phyloP scores from a whole-genome alignment of 2,329 filamentous ascomycete species.

The Malbranchea zuffiana region DNA sequence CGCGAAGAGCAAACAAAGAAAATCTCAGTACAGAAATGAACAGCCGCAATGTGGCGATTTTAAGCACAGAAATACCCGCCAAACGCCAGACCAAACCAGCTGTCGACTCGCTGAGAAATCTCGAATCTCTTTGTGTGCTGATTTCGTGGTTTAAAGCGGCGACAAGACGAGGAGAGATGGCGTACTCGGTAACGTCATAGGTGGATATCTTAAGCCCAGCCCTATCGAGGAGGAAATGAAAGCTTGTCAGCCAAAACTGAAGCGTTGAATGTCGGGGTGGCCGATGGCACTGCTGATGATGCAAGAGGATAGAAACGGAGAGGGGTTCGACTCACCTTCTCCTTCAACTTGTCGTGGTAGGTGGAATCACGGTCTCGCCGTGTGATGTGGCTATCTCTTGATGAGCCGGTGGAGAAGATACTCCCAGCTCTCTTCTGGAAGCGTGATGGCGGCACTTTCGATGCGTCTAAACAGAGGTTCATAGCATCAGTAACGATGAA shows the following conservation, averaged over 20 bases:
- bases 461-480: slow-evolving; percentile 44
- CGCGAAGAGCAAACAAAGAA: too few relatives aligned
- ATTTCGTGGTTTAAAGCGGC: background rate
- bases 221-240: background rate
- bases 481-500: background rate
- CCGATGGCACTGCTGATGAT: too few relatives aligned
- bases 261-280: too few relatives aligned
- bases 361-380: slow-evolving; percentile 46
- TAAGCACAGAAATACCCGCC: too few relatives aligned
- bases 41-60: too few relatives aligned
- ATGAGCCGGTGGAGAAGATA: slow-evolving; percentile 55
- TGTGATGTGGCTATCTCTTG: slow-evolving; percentile 54
- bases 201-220: background rate
- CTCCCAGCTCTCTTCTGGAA: slow-evolving; percentile 61
- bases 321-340: slow-evolving; percentile 25
- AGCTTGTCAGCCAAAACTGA: too few relatives aligned
- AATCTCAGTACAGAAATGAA: too few relatives aligned
- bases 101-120: too few relatives aligned
- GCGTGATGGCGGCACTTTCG: slow-evolving; percentile 55
- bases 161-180: background rate
- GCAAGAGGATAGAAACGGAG: background rate
- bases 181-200: slow-evolving; percentile 1
- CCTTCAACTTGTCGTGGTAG: slow-evolving; percentile 47
- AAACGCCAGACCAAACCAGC: too few relatives aligned
- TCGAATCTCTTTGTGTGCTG: too few relatives aligned